Percentiles rank a stretch among this genome's conserved stretches.
These are phyloP conservation scores for Fraxinus quadrangulata DNA, from an alignment of 257 asterid genomes.

Conservation along the genomic window DNA sequence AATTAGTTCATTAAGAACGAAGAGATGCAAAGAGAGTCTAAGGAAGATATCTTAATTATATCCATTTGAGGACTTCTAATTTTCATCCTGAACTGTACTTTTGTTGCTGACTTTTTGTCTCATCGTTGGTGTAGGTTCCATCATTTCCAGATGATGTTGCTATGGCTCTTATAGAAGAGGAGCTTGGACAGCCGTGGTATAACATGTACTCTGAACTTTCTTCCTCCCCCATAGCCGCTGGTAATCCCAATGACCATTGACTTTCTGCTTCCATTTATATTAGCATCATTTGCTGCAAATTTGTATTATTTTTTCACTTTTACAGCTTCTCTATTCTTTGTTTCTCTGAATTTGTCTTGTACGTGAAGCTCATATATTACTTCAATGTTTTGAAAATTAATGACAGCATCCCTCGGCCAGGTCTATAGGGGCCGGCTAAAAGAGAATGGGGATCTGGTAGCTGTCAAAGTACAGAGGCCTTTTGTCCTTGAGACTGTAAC, in stretches of 20 bases:
- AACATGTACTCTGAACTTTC: conserved; percentile 90
- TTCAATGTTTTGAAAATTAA: conserved; percentile 32
- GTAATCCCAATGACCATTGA: conserved; percentile 43
- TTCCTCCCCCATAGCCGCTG: conserved; percentile 97
- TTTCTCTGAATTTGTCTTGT: conserved; percentile 3
- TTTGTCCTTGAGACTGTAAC: conserved; percentile 99
- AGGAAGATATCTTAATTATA: conserved; percentile 5
- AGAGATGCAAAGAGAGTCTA: conserved; percentile 18
- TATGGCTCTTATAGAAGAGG: conserved; percentile 96
- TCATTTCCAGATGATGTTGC: conserved; percentile 99
- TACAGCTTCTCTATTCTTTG: no score
- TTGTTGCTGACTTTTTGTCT: conserved; percentile 18
- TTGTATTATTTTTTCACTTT: background rate
- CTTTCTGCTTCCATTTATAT: no score
- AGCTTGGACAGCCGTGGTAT: conserved; percentile 94
- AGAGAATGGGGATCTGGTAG: conserved; percentile 94
- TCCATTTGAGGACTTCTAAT: background rate
- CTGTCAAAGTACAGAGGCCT: conserved; percentile 99
- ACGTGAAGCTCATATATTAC: conserved; percentile 23
- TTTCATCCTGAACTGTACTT: background rate
- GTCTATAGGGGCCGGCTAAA: conserved; percentile 94
- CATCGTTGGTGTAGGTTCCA: conserved; percentile 66
- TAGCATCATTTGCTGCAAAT: no score
- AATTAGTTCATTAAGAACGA: conserved; percentile 4
- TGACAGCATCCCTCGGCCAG: conserved; percentile 98